phyloP scores from a whole-genome alignment of 106 monocot species.

The Dendrobium officinale region DNA sequence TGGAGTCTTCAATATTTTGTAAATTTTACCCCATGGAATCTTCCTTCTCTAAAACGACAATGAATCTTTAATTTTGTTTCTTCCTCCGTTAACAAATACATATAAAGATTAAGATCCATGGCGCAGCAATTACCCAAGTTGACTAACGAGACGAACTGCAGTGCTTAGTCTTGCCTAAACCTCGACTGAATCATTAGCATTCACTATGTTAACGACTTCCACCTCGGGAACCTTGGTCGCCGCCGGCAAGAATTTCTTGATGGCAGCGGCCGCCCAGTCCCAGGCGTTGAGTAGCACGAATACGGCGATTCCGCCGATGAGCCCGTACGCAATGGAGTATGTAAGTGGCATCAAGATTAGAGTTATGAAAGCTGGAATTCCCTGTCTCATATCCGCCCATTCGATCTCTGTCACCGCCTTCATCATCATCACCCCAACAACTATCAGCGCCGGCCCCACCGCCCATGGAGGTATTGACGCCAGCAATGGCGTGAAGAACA shows the following conservation, averaged over 20 bases:
- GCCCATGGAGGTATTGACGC: slow-evolving; percentile 43
- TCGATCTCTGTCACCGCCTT: slow-evolving; percentile 33
- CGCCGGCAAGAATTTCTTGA: not conserved
- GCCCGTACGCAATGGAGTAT: slow-evolving; percentile 35
- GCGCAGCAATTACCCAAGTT: no score
- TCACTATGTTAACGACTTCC: not conserved
- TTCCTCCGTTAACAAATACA: no score
- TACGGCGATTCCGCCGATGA: slow-evolving; percentile 28
- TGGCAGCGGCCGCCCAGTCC: slow-evolving; percentile 16
- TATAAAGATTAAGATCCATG: no score
- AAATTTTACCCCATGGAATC: no score
- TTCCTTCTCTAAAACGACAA: no score
- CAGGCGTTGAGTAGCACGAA: slow-evolving; percentile 17
- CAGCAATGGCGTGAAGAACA: slow-evolving; percentile 41
- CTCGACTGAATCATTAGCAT: not conserved
- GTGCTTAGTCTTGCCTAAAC: not conserved
- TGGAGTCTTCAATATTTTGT: no score
- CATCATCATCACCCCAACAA: slow-evolving; percentile 44
- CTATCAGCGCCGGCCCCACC: slow-evolving; percentile 32
- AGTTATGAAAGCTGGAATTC: slow-evolving; percentile 33
- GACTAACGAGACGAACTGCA: no score
- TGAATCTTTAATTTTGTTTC: no score
- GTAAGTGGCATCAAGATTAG: slow-evolving; percentile 30
- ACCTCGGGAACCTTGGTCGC: not conserved
- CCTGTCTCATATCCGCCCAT: slow-evolving; percentile 30